Percentiles rank a stretch among this genome's conserved stretches.
Conservation (phyloP, 2,329 filamentous ascomycete genomes). For the Lasiodiplodia theobromae region DNA sequence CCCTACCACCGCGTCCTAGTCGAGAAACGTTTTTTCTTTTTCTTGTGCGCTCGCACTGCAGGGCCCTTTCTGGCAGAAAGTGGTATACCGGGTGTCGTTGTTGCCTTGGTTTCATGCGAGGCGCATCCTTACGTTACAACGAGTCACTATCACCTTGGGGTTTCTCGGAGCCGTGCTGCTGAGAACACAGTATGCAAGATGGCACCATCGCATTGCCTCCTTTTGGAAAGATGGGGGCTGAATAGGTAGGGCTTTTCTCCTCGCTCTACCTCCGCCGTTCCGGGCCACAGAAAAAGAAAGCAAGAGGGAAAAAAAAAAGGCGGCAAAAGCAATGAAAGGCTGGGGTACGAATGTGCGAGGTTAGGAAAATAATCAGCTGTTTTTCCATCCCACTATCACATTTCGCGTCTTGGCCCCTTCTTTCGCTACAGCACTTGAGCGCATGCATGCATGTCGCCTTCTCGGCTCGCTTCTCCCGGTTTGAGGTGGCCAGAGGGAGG, state of each 20-base stretch:
- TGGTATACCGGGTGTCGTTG: background rate
- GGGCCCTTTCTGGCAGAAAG: background rate
- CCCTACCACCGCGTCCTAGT: background rate
- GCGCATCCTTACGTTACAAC: background rate
- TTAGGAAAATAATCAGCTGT: background rate
- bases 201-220: background rate
- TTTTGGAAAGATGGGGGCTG: background rate
- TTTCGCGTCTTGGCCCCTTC: background rate
- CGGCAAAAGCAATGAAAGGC: background rate
- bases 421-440: background rate
- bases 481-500: background rate
- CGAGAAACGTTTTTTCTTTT: background rate
- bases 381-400: background rate
- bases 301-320: background rate
- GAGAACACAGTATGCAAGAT: background rate
- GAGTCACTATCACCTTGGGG: background rate
- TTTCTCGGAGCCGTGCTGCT: background rate
- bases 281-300: background rate
- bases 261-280: background rate
- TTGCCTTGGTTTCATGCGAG: background rate
- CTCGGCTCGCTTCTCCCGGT: background rate
- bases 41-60: background rate
- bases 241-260: background rate
- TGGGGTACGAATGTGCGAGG: background rate
- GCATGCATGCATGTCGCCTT: background rate